Percentiles rank a stretch among this genome's conserved stretches.
These are phyloP conservation scores for Amylocarpus encephaloides DNA, from an alignment of 2,329 filamentous ascomycete genomes.

Conservation along the genomic window DNA sequence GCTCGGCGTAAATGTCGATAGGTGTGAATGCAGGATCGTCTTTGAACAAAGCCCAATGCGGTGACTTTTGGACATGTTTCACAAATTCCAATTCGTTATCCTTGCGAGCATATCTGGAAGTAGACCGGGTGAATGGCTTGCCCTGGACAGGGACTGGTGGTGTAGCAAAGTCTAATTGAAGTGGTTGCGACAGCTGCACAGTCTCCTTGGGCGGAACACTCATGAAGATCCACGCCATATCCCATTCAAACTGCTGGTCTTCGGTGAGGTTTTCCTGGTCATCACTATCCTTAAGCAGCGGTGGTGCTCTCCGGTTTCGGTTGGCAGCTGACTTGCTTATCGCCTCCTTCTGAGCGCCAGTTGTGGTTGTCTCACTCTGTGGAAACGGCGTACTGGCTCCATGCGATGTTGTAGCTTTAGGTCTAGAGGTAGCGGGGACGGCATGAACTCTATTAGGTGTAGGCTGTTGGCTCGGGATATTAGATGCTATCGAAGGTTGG, in stretches of 20 bases:
- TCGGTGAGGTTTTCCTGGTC: conserved; percentile 24
- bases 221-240: conserved; percentile 36
- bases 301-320: neutral
- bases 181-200: conserved; percentile 43
- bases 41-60: conserved; percentile 36
- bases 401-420: conserved; percentile 11
- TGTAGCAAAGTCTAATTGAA: conserved; percentile 38
- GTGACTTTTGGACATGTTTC: conserved; percentile 37
- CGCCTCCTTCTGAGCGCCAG: conserved; percentile 1
- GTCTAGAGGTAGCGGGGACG: conserved; percentile 1
- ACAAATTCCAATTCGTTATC: conserved; percentile 39
- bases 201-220: conserved; percentile 34
- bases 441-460: conserved; percentile 4
- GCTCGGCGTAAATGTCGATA: conserved; percentile 11
- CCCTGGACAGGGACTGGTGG: conserved; percentile 41
- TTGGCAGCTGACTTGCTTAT: neutral
- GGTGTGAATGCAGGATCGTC: conserved; percentile 40
- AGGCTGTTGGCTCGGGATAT: conserved; percentile 7
- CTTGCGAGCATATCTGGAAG: conserved; percentile 40
- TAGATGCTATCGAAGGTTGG: neutral
- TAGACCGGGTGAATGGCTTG: conserved; percentile 38
- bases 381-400: conserved; percentile 16
- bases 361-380: conserved; percentile 5
- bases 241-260: conserved; percentile 35
- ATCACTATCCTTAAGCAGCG: conserved; percentile 2